Percentiles rank a stretch among this genome's conserved stretches.
Conservation (phyloP, 345 rosid species). For the Brassica juncea region DNA sequence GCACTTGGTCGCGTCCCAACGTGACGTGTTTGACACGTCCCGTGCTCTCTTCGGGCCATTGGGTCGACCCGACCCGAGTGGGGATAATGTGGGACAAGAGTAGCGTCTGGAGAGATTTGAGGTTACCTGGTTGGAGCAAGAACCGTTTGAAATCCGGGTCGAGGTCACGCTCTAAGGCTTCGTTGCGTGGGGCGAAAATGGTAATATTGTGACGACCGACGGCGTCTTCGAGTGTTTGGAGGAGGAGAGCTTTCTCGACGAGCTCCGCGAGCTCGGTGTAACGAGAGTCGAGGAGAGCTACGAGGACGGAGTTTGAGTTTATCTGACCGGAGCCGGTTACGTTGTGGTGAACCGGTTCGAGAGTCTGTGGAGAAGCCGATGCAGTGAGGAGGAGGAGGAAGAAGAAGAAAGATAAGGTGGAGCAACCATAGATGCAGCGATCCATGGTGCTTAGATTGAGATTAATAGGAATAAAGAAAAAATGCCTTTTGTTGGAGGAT, state of each 20-base stretch:
- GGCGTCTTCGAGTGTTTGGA: constrained; percentile 66
- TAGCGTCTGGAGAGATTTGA: constrained; percentile 64
- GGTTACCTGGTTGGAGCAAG: constrained; percentile 79
- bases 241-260: constrained; percentile 72
- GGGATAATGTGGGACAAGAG: constrained; percentile 68
- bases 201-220: constrained; percentile 67
- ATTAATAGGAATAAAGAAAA: background rate
- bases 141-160: constrained; percentile 79
- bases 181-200: constrained; percentile 75
- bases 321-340: constrained; percentile 48
- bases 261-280: constrained; percentile 78
- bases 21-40: constrained; percentile 44
- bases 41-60: constrained; percentile 45
- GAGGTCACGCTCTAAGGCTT: constrained; percentile 72
- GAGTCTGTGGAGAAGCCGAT: constrained; percentile 35
- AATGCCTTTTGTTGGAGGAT: background rate
- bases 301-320: constrained; percentile 76
- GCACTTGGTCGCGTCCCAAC: constrained; percentile 32
- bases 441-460: constrained; percentile 40
- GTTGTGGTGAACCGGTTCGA: constrained; percentile 23
- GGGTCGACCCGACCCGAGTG: constrained; percentile 41
- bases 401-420: constrained; percentile 23
- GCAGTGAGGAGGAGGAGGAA: background rate
- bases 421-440: constrained; percentile 43
- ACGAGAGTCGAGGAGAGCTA: constrained; percentile 82